Percentiles rank a stretch among this genome's conserved stretches.
Conservation (phyloP, 805 yeast species). For the Kodamaea fukazawae region DNA sequence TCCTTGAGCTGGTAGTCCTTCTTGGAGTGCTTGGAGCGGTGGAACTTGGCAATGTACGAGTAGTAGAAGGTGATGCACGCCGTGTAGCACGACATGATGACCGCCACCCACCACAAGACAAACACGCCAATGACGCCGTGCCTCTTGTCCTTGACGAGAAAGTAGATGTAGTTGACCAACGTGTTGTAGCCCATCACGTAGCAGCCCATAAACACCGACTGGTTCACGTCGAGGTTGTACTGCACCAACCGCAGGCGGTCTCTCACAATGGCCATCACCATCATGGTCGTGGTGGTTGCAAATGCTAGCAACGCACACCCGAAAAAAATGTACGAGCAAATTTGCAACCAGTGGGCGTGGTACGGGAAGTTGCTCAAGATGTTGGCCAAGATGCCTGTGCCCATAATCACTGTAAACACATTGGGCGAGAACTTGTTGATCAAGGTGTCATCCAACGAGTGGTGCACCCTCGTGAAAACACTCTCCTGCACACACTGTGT, state of each 20-base stretch:
- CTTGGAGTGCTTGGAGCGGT: constrained; percentile 19
- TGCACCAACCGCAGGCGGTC: constrained; percentile 22
- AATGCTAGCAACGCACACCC: constrained; percentile 39
- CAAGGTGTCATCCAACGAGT: constrained; percentile 11
- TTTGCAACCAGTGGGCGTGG: constrained; percentile 53
- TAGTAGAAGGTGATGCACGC: constrained; percentile 61
- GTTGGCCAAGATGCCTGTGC: constrained; percentile 69
- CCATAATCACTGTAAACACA: constrained; percentile 80
- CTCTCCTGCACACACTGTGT: background rate
- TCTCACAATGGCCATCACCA: constrained; percentile 37
- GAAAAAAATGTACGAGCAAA: constrained; percentile 62
- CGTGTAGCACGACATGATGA: constrained; percentile 50
- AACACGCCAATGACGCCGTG: constrained; percentile 49
- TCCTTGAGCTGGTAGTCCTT: constrained; percentile 19
- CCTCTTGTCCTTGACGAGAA: constrained; percentile 37
- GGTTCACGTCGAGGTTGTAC: constrained; percentile 12
- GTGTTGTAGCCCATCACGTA: constrained; percentile 78
- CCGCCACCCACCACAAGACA: constrained; percentile 74
- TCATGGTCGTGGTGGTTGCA: constrained; percentile 40
- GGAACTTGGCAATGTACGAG: constrained; percentile 39
- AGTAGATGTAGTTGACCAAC: constrained; percentile 54
- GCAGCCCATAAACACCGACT: constrained; percentile 71
- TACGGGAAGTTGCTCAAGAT: constrained; percentile 67
- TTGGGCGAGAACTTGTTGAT: constrained; percentile 41
- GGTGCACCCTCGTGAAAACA: background rate